Evolutionary conservation across 441 rosid species (phyloP).

Genomic region (Adansonia gregorii): DNA sequence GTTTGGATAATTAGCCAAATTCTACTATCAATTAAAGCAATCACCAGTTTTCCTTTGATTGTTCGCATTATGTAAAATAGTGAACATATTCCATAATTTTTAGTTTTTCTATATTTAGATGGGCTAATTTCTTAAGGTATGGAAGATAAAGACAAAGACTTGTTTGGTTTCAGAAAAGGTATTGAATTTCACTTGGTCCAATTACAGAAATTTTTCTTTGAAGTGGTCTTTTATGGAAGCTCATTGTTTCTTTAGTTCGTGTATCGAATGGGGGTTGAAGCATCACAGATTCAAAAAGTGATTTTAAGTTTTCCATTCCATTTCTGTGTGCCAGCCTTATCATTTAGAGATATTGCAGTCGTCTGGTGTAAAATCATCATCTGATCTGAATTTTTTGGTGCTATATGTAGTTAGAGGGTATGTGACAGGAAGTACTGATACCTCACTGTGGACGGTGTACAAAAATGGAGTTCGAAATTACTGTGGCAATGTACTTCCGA

Average conservation of each 20-base stretch:
- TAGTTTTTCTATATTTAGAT: conserved; percentile 5
- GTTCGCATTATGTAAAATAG: not conserved
- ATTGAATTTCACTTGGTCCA: not conserved
- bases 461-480: conserved; percentile 73
- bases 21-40: not conserved
- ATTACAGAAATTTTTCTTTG: not conserved
- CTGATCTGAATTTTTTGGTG: conserved; percentile 21
- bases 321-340: not conserved
- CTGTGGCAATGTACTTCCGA: conserved; percentile 83
- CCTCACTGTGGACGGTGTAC: conserved; percentile 95
- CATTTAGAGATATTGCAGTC: not conserved
- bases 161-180: not conserved
- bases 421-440: conserved; percentile 94
- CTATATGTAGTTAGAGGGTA: conserved; percentile 76
- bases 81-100: not conserved
- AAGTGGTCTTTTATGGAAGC: not conserved
- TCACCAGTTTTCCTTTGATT: not conserved
- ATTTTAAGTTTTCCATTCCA: not conserved
- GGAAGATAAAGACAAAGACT: conserved; percentile 7
- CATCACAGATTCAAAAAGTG: not conserved
- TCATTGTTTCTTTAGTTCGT: not conserved
- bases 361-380: not conserved
- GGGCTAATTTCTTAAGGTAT: not conserved
- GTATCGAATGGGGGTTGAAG: not conserved
- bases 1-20: not conserved